Base-by-base conservation (phyloP, 768 basidiomycete genomes). In the Amanita subjunquillea region DNA sequence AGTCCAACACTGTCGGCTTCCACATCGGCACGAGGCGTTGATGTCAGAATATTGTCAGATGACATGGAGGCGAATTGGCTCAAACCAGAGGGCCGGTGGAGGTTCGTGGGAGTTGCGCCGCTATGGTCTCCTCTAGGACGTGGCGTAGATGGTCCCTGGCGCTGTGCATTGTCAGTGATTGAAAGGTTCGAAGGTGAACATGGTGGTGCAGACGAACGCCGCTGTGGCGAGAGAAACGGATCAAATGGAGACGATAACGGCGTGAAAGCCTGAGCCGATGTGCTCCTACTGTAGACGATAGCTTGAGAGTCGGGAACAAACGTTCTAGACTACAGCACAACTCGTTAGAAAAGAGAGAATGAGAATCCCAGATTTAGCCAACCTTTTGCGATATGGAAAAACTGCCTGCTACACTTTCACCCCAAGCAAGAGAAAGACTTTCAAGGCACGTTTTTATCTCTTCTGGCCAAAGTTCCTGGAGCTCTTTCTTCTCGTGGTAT, bases 401-500 rank as follows among this genome's bases (percentile, higher is more conserved):
- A 20, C 39, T 30, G 9, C 40, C 50, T n/a, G 27, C 51, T 20
- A 42, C n/a, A 22, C 51, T 53, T 15, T 25, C 22, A 6, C 43
- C 51, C 53, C 53, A 54, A 10, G 73, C 78, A 44, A 68, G 77
- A 12, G 72, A 71, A 46, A 74, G 73, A 46, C 67, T 75, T 52
- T 66, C 65, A 37, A 84, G 62, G 40, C 72, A 75, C 9, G 65
- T 65, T 47, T 69, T 72, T 55, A 81, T 65, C 17, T 63, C 66
- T 5, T 63, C 58, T 0, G 82, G 78, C 53, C 77, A 75, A 15
- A 59, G 53, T 0, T 57, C 38, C 46, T 60, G 62, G 27, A 74
- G 69, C 30, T 72, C 65, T 25, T 62, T 62, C 34, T 60, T 66
- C n/a, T 64, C 65, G 32, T 78, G 73, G 58, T 79, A 83, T 3